Conservation (phyloP, 2,329 filamentous ascomycete genomes). For the Sphaerulina musiva region DNA sequence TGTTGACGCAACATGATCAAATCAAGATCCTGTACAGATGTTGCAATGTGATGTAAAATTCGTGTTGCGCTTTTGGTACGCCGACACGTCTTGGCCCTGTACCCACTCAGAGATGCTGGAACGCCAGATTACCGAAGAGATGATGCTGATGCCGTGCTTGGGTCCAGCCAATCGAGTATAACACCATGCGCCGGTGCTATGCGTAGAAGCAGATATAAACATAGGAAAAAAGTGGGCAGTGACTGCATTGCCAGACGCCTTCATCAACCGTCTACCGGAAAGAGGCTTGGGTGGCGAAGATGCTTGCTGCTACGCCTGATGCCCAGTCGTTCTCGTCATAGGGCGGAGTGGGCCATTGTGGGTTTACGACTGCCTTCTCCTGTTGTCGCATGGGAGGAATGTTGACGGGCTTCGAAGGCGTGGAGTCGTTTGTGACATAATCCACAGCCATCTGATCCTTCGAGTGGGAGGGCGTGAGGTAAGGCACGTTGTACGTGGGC, state of each 20-base stretch:
- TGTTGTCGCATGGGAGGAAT: constrained; percentile 54
- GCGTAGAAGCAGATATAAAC: constrained; percentile 14
- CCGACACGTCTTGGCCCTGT: constrained; percentile 8
- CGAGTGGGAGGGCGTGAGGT: constrained; percentile 69
- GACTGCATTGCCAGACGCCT: constrained; percentile 5
- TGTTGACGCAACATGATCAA: constrained; percentile 10
- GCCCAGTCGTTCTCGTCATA: constrained; percentile 94
- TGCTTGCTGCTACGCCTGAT: constrained; percentile 71
- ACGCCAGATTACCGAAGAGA: constrained; percentile 3
- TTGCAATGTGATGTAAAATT: neutral
- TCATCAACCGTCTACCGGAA: constrained; percentile 25
- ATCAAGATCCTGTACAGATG: constrained; percentile 19
- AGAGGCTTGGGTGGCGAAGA: constrained; percentile 62
- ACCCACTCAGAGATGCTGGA: neutral
- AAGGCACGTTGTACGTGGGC: constrained; percentile 47
- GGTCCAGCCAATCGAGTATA: constrained; percentile 16
- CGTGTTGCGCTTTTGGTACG: constrained; percentile 10
- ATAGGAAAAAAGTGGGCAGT: constrained; percentile 16
- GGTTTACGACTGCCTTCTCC: constrained; percentile 44
- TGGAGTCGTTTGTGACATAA: constrained; percentile 60
- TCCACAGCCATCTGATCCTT: constrained; percentile 72
- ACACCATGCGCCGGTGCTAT: constrained; percentile 15
- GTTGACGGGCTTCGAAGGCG: constrained; percentile 63
- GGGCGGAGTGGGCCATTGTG: constrained; percentile 91
- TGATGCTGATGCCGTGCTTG: constrained; percentile 13